Conservation (phyloP, 2,329 filamentous ascomycete species). For the Colletotrichum graminicola region DNA sequence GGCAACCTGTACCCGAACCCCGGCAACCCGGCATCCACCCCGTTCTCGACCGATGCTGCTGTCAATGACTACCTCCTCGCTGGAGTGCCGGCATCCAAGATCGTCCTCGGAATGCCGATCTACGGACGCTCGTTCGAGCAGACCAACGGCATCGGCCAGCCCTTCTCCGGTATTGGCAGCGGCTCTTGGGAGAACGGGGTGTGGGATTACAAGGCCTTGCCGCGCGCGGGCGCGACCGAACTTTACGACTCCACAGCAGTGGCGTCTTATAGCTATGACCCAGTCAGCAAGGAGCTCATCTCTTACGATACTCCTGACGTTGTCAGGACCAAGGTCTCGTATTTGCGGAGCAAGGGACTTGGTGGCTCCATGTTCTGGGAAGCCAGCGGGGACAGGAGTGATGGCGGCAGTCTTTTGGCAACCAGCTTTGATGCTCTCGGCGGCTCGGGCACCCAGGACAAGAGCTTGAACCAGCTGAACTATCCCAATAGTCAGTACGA, state of each 20-base stretch:
- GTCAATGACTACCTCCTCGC: constrained; percentile 71
- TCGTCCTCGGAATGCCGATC: constrained; percentile 81
- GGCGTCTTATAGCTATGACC: constrained; percentile 79
- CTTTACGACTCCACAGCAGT: constrained; percentile 67
- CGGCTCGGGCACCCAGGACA: constrained; percentile 58
- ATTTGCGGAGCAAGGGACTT: constrained; percentile 69
- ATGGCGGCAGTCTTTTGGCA: constrained; percentile 66
- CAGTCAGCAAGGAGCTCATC: constrained; percentile 69
- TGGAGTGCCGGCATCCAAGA: constrained; percentile 72
- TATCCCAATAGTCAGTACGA: constrained; percentile 70
- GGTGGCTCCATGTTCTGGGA: constrained; percentile 91
- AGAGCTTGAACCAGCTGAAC: constrained; percentile 62
- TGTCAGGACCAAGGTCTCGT: constrained; percentile 71
- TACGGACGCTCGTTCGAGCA: constrained; percentile 82
- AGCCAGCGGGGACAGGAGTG: constrained; percentile 73
- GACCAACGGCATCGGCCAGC: constrained; percentile 74
- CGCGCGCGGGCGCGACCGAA: constrained; percentile 68
- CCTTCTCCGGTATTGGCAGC: constrained; percentile 73
- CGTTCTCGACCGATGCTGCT: constrained; percentile 76
- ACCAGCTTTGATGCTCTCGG: constrained; percentile 49
- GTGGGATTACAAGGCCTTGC: constrained; percentile 81
- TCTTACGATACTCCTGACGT: constrained; percentile 75
- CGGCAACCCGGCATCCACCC: constrained; percentile 69
- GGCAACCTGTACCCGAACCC: constrained; percentile 74
- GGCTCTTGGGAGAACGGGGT: constrained; percentile 71